Conservation (phyloP, 2,329 filamentous ascomycete genomes). For the Biscogniauxia marginata region DNA sequence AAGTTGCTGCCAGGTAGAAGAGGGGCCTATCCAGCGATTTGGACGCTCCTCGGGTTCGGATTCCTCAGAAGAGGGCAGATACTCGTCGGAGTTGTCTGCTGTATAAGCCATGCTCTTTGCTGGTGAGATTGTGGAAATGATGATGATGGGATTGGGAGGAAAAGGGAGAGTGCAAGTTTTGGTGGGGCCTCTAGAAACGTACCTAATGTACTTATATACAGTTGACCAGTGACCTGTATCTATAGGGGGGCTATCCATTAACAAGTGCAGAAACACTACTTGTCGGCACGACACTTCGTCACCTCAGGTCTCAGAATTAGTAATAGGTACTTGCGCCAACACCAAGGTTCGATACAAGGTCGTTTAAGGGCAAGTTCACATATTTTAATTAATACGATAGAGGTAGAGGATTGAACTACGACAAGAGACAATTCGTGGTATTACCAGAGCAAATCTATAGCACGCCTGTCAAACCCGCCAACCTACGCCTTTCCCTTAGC, state of each 20-base stretch:
- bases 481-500: slow-evolving; percentile 31
- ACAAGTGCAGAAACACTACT: background rate
- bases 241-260: no score
- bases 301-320: background rate
- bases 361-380: no score
- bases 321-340: background rate
- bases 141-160: background rate
- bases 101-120: slow-evolving; percentile 16
- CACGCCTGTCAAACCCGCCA: slow-evolving; percentile 2
- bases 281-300: no score
- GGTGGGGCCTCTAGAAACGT: background rate
- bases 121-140: background rate
- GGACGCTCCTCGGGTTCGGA: slow-evolving; percentile 50
- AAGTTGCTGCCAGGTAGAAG: slow-evolving; percentile 63
- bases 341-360: no score
- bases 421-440: slow-evolving; percentile 14
- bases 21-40: slow-evolving; percentile 70
- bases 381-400: background rate
- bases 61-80: slow-evolving; percentile 39
- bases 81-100: slow-evolving; percentile 20
- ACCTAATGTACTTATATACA: background rate
- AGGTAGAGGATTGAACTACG: background rate
- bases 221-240: no score
- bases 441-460: slow-evolving; percentile 14
- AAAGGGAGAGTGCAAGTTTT: background rate